These are phyloP conservation scores for Cenchrus americanus DNA, from an alignment of 176 grass and related monocot genomes.

Conservation along the genomic window DNA sequence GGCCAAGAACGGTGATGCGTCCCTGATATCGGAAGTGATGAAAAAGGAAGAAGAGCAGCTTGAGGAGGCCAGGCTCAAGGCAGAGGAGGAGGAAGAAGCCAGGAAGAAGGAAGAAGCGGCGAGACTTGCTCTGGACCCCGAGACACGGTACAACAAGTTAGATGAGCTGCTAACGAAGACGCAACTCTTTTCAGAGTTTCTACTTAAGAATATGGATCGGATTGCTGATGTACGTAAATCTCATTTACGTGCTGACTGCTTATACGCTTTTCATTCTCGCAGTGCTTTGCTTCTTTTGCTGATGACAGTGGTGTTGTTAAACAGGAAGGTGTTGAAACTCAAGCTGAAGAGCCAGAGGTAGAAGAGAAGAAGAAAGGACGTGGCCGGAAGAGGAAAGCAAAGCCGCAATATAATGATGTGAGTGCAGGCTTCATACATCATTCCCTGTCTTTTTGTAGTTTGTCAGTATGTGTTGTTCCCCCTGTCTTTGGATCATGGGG, in stretches of 20 bases:
- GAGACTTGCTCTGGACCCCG: constrained; percentile 41
- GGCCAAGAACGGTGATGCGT: constrained; percentile 72
- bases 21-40: constrained; percentile 70
- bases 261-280: constrained; percentile 8
- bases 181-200: constrained; percentile 84
- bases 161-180: constrained; percentile 89
- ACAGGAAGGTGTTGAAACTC: constrained; percentile 45
- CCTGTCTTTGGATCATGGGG: neutral
- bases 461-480: neutral
- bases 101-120: constrained; percentile 48
- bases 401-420: constrained; percentile 76
- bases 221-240: constrained; percentile 64
- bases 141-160: constrained; percentile 73
- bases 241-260: neutral
- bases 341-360: constrained; percentile 49
- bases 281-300: neutral
- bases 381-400: constrained; percentile 66
- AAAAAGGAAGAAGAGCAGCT: constrained; percentile 74
- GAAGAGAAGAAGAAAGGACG: constrained; percentile 66
- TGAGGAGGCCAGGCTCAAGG: constrained; percentile 44
- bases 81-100: constrained; percentile 51
- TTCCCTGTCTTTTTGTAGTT: constrained; percentile 13
- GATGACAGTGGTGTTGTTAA: constrained; percentile 9
- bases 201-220: constrained; percentile 92
- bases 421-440: constrained; percentile 40